Evolutionary conservation across 441 rosid species (phyloP).

Genomic region (Isatis lusitanica): DNA sequence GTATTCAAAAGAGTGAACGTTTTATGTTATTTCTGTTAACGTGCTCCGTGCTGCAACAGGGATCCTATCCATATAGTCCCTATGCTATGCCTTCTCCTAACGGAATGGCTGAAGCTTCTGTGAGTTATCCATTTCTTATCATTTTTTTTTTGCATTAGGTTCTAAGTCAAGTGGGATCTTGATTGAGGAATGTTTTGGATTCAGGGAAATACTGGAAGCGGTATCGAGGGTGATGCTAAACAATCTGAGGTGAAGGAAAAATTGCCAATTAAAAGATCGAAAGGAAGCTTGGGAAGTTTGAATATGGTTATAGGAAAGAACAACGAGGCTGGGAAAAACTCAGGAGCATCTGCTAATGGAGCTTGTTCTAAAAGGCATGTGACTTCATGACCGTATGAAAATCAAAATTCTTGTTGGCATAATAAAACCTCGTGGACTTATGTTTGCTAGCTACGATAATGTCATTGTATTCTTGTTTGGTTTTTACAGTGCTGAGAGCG

Average conservation of each 20-base stretch:
- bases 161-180: conserved; percentile 10
- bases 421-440: not conserved
- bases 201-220: conserved; percentile 78
- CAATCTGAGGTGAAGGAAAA: conserved; percentile 86
- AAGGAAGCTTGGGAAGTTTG: conserved; percentile 96
- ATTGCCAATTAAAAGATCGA: conserved; percentile 91
- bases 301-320: conserved; percentile 84
- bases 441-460: conserved; percentile 9
- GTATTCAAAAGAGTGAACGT: conserved; percentile 1
- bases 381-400: conserved; percentile 13
- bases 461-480: conserved; percentile 18
- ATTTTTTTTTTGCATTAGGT: not conserved
- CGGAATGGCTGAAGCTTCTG: conserved; percentile 80
- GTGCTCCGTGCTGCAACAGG: conserved; percentile 47
- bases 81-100: conserved; percentile 91
- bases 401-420: conserved; percentile 2
- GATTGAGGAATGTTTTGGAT: conserved; percentile 22
- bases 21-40: conserved; percentile 15
- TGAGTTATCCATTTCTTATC: conserved; percentile 45
- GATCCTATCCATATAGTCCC: conserved; percentile 95
- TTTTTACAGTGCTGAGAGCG: conserved; percentile 76
- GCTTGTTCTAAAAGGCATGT: conserved; percentile 80
- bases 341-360: conserved; percentile 81
- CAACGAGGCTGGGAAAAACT: conserved; percentile 62
- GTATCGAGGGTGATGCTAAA: conserved; percentile 67